Conservation (phyloP, 2,329 filamentous ascomycete genomes). For the Elsinoe perseae region DNA sequence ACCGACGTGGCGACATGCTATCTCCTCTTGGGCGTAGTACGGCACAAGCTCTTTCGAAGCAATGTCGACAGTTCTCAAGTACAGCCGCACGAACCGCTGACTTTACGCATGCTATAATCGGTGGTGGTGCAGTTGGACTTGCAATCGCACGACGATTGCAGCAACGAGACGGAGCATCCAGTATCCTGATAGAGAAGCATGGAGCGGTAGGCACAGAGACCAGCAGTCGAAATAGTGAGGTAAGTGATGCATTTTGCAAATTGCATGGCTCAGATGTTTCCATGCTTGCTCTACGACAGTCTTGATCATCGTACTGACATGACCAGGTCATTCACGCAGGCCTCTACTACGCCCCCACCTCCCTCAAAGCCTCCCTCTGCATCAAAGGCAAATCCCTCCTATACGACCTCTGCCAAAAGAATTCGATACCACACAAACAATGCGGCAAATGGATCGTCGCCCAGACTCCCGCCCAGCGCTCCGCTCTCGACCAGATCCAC, state of each 20-base stretch:
- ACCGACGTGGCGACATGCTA: background rate
- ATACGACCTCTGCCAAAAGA: slow-evolving; percentile 65
- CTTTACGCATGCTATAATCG: slow-evolving; percentile 60
- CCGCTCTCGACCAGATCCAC: slow-evolving; percentile 52
- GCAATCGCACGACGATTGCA: slow-evolving; percentile 69
- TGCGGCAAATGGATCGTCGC: slow-evolving; percentile 94
- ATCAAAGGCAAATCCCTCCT: slow-evolving; percentile 66
- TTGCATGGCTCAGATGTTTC: background rate
- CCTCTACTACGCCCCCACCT: slow-evolving; percentile 71
- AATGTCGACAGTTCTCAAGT: slow-evolving; percentile 36
- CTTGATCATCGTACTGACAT: background rate
- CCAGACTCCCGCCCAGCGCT: slow-evolving; percentile 63
- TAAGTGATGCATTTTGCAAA: too few relatives aligned
- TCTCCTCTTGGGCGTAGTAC: background rate
- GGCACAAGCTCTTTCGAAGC: background rate
- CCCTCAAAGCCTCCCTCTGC: slow-evolving; percentile 79
- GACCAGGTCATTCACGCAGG: slow-evolving; percentile 81
- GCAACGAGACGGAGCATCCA: slow-evolving; percentile 51
- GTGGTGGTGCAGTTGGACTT: slow-evolving; percentile 69
- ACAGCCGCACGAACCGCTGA: slow-evolving; percentile 40
- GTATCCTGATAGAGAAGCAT: slow-evolving; percentile 76
- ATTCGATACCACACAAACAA: slow-evolving; percentile 62
- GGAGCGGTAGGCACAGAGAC: slow-evolving; percentile 71
- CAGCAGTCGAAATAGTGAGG: slow-evolving; percentile 82
- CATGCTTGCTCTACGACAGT: background rate